A percentile compares a stretch with the other conserved stretches of the same genome.
Evolutionary conservation across 768 basidiomycete species (phyloP).

Genomic region (Tephrocybe sp.): DNA sequence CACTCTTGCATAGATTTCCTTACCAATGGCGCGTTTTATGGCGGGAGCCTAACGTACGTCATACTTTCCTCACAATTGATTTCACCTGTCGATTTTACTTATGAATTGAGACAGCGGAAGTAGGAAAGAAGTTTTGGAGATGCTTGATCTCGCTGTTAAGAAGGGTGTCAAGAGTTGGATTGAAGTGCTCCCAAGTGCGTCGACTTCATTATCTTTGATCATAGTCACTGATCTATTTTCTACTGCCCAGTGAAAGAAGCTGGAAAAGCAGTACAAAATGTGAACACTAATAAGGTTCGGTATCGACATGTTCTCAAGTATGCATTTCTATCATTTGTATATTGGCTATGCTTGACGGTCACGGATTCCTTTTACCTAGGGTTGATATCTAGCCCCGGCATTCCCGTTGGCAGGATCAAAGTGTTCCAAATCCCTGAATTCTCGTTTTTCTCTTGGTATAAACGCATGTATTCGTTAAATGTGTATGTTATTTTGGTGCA

Average conservation of each 20-base stretch:
- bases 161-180: slow-evolving; percentile 51
- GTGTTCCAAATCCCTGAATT: no score
- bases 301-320: slow-evolving; percentile 52
- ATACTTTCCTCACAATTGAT: no score
- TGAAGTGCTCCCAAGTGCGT: slow-evolving; percentile 38
- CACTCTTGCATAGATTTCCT: background rate
- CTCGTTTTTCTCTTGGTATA: no score
- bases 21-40: background rate
- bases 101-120: background rate
- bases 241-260: slow-evolving; percentile 36
- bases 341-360: background rate
- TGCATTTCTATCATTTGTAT: background rate
- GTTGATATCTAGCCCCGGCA: background rate
- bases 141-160: slow-evolving; percentile 56
- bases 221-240: background rate
- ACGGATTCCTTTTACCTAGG: background rate
- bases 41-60: background rate
- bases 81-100: background rate
- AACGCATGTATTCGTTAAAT: no score
- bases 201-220: background rate
- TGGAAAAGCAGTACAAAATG: slow-evolving; percentile 42
- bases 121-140: slow-evolving; percentile 27
- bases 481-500: no score
- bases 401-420: no score
- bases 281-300: slow-evolving; percentile 45